phyloP scores from a whole-genome alignment of 805 yeast species.

The Candida michaelii region DNA sequence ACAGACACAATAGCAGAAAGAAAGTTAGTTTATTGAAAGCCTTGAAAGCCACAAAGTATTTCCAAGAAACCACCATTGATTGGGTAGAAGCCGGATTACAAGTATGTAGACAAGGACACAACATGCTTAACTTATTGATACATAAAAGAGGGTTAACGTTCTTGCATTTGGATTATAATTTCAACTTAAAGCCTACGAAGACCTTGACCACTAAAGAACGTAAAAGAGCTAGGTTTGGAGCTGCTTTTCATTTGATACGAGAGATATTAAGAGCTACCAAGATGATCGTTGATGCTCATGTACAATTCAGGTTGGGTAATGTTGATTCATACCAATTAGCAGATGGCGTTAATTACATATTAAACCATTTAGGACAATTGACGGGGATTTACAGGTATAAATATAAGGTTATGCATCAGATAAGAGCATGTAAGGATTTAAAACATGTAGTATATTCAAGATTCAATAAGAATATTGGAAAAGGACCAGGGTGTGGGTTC shows the following conservation, averaged over 20 bases:
- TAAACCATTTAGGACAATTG: conserved; percentile 92
- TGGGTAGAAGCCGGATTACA: conserved; percentile 99
- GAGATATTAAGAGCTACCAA: conserved; percentile 85
- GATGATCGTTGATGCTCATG: conserved; percentile 88
- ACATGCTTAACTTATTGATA: conserved; percentile 84
- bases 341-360: conserved; percentile 86
- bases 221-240: conserved; percentile 92
- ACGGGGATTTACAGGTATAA: conserved; percentile 97
- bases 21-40: conserved; percentile 62
- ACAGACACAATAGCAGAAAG: conserved; percentile 40
- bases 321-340: conserved; percentile 93
- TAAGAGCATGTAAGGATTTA: conserved; percentile 90
- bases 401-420: conserved; percentile 97
- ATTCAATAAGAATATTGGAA: conserved; percentile 85
- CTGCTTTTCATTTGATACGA: conserved; percentile 90
- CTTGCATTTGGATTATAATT: conserved; percentile 91
- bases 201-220: conserved; percentile 95
- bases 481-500: conserved; percentile 98
- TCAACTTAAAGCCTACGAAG: conserved; percentile 93
- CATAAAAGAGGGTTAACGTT: conserved; percentile 91
- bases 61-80: conserved; percentile 88
- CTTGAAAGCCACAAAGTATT: conserved; percentile 77
- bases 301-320: conserved; percentile 85
- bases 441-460: conserved; percentile 87
- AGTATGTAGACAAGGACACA: conserved; percentile 89